phyloP scores from a whole-genome alignment of 2,329 filamentous ascomycete species.

The Colletotrichum sp. region DNA sequence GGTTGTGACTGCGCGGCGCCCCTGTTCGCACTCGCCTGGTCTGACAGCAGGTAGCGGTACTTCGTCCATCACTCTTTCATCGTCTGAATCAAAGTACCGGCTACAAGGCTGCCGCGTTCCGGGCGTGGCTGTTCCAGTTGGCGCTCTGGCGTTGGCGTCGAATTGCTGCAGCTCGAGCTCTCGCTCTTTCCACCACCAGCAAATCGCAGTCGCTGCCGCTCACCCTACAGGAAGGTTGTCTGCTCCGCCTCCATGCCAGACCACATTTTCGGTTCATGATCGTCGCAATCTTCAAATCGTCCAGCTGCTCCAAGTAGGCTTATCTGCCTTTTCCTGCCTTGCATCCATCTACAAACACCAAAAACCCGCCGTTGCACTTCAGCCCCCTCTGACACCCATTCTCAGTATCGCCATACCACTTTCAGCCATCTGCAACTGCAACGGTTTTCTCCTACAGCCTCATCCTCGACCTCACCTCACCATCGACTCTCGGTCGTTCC shows the following conservation, averaged over 20 bases:
- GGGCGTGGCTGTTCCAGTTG: conserved; percentile 15
- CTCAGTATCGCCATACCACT: neutral
- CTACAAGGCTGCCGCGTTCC: neutral
- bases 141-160: neutral
- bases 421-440: neutral
- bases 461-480: neutral
- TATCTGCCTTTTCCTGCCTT: neutral
- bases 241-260: conserved; percentile 8
- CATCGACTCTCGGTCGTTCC: neutral
- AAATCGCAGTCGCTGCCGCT: neutral
- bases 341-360: neutral
- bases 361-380: neutral
- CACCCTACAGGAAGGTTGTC: neutral
- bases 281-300: neutral
- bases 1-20: neutral
- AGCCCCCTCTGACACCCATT: neutral
- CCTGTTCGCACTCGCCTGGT: neutral
- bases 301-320: conserved; percentile 5
- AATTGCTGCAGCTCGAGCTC: neutral
- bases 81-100: neutral
- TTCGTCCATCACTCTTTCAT: accelerated
- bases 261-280: neutral
- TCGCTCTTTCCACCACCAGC: conserved; percentile 7
- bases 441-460: neutral
- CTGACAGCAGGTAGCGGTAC: neutral